Evolutionary conservation across 2,329 filamentous ascomycete species (phyloP), one percentile per base, ranked within the genome.

Genomic region (Pseudogymnoascus sp.): DNA sequence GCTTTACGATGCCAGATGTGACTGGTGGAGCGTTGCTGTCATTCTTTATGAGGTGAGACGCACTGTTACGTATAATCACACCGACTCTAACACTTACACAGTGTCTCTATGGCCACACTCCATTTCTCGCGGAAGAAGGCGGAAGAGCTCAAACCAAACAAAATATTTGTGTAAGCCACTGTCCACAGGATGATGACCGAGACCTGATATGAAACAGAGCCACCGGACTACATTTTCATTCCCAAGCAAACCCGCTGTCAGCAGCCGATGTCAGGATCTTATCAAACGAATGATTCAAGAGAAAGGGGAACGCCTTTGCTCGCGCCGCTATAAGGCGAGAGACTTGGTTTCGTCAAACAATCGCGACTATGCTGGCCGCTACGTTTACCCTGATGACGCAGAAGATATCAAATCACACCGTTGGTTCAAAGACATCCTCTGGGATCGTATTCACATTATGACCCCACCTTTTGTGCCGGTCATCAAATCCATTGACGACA

Each of bases 1-100:
- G 59, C 78, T 82, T 38, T 97, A 97, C 74, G 95, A 97, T 76
- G 93, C 90, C 31, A 84, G 93, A 71, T 97, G 93, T 76, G 93
- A 97, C 76, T 97, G 84, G 91, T 97, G 90, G 93, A 97, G 93
- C 76, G 85, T 97, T 69, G 93, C 92, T 62, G 87, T 97, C 72
- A 97, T 97, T 72, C 77, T 97, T 63, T 97, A 91, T 71, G 93
- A 97, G 75, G 84, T 83, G 69, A 62, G 72, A 67, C 36, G 3
- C 16, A n/a, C 36, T 31, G 14, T 16, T 36, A 21, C 12, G n/a
- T 23, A 9, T 34, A 3, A 1, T 9, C 16, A 56, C 49, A 21
- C 18, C 43, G 11, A 46, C 5, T 16, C 59, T 31, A n/a, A 53
- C 21, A 25, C 8, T 3, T 4, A 12, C 40, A n/a, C 46, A 86